Evolutionary conservation across 2,329 filamentous ascomycete genomes (phyloP), one percentile per base, ranked within the genome.

Genomic region (Sordariomycetes sp.): DNA sequence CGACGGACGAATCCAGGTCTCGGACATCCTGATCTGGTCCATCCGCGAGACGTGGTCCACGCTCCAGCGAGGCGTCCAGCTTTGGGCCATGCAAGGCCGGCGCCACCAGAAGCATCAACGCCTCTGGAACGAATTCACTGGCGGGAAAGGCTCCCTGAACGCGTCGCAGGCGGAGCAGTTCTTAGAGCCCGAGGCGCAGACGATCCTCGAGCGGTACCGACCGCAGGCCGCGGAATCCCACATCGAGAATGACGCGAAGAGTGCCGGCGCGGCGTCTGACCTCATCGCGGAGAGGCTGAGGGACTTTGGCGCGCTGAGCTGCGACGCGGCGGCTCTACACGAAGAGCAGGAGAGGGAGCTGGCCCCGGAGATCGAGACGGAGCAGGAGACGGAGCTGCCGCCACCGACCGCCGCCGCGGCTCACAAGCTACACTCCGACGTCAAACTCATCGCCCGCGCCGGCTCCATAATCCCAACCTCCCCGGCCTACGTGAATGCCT

Each of bases 291-390:
- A 40, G 18, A 18, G 55, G 11, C 34, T 58, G 12, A 1, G 43
- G 20, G 46, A 58, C 14, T 58, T 52, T 43, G 46, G 55, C 3
- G 12, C 18, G n/a, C 6, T 11, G 11, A 35, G 48, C 14, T 46
- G 59, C 22, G 52, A 53, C 8, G 25, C 71, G 0, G 70, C 72
- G 0, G 68, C 70, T 0, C 68, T 88, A 0, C 70, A 80, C 2
- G 84, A 89, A 63, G 87, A 90, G 59, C 84, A 89, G 62, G 86
- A 90, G 64, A 75, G 86, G 0, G 87, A 89, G 61, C 71, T 90
- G 0, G 74, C 81, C 0, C 83, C 82, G 0, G 86, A 90, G 60
- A 76, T 81, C 1, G 82, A 89, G 62, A 69, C 78, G 28, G 82
- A 89, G 63, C 71, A 76, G 1, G 70, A 87, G 54, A 62, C 81